Evolutionary conservation across 164 flowering plant genomes (phyloP), one percentile per base, ranked within the genome.

Genomic region (Aristolochia contorta): DNA sequence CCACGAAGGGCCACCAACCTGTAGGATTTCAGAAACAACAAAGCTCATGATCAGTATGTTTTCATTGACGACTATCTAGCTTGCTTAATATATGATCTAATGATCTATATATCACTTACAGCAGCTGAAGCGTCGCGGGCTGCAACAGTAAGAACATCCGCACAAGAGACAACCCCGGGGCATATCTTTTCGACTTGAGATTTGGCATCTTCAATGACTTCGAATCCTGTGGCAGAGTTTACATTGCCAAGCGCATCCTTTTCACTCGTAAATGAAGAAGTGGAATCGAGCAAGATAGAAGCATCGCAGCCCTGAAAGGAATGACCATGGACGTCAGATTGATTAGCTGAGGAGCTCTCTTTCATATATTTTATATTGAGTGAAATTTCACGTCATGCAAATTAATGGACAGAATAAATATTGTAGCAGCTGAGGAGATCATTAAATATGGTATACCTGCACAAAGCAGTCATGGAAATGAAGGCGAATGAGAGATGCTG

Each of bases 241-340:
- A 65, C 65, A 48, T 73, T 77, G 5, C 65, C 57, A 3, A 62
- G 64, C 8, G 71, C 54, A 51, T 73, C 74, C 60, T 77, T 65
- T 63, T 77, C 80, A 1, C 77, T 71, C 16, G 53, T 25, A 58
- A 73, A 68, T 12, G 65, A 22, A 4, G 80, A 32, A 24, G 75
- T 68, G 6, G 70, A 59, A 47, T 71, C 77, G 20, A 74, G 63
- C 33, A 77, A 63, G 23, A 77, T 55, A 0, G 80, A 77, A 4
- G 61, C 77, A 68, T 77, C 80, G 49, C 80, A 76, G 10, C 80
- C 80, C n/a, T n/a, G n/a, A n/a, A n/a, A n/a, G n/a, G n/a, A n/a
- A n/a, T n/a, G n/a, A n/a, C n/a, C n/a, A n/a, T n/a, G n/a, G n/a
- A n/a, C n/a, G n/a, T n/a, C n/a, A n/a, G n/a, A n/a, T n/a, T n/a